phyloP scores from a whole-genome alignment of 1,284 basidiomycete species.

The Apiotrichum mycotoxinovorans region DNA sequence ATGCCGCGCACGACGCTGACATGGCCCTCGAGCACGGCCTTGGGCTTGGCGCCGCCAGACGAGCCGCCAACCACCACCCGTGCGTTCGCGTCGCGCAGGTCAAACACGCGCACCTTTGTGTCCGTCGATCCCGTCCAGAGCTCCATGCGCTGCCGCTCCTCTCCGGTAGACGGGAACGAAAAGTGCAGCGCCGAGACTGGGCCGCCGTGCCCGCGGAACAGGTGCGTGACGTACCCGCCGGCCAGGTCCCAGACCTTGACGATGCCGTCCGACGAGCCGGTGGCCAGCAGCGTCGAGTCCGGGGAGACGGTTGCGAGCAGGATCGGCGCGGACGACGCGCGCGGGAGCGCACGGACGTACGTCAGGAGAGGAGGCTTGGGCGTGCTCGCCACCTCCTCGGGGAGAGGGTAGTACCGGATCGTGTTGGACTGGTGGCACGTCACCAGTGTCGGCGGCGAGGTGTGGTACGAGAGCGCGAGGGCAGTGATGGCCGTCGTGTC shows the following conservation, averaged over 20 bases:
- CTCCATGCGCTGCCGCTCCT: conserved; percentile 58
- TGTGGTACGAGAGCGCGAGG: conserved; percentile 46
- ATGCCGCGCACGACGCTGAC: conserved; percentile 84
- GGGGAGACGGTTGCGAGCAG: conserved; percentile 78
- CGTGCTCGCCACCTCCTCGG: conserved; percentile 24
- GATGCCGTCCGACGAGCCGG: conserved; percentile 89
- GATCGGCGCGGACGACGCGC: conserved; percentile 87
- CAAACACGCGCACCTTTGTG: conserved; percentile 82
- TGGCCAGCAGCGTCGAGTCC: conserved; percentile 89
- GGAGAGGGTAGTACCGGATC: conserved; percentile 54
- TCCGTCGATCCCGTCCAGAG: conserved; percentile 87
- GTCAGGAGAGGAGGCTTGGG: conserved; percentile 48
- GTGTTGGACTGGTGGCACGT: conserved; percentile 54
- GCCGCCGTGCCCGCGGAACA: conserved; percentile 94
- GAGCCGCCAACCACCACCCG: conserved; percentile 51
- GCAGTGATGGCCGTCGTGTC: conserved; percentile 57
- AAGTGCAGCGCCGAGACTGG: conserved; percentile 86
- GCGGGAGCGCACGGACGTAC: conserved; percentile 67
- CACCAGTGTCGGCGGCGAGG: conserved; percentile 51
- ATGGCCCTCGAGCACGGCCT: conserved; percentile 80
- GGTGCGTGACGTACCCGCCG: conserved; percentile 86
- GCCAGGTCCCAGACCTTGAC: conserved; percentile 95
- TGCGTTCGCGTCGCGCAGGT: conserved; percentile 63
- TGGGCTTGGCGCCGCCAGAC: conserved; percentile 59
- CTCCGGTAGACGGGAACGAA: conserved; percentile 59